phyloP scores from a whole-genome alignment of 2,329 filamentous ascomycete species.

The Aaosphaeria arxii region DNA sequence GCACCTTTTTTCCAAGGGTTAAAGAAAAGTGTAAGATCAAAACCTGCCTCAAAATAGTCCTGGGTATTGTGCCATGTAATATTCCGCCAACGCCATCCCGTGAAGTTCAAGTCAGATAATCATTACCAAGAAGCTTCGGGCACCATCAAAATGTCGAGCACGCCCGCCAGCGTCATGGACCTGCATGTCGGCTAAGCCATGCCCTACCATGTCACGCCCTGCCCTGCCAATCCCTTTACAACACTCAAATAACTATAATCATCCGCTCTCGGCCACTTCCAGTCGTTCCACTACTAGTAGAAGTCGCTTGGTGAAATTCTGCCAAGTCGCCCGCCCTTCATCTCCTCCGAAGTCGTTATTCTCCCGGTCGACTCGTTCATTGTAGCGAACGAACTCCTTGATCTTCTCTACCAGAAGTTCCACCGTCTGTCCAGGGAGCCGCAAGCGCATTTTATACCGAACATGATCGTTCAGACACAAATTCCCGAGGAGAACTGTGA shows the following conservation, averaged over 20 bases:
- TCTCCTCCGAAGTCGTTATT: constrained; percentile 44
- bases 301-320: constrained; percentile 53
- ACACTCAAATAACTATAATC: neutral
- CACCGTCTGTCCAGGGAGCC: constrained; percentile 49
- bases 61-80: too few species aligned
- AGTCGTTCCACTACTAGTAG: constrained; percentile 51
- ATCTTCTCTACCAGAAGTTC: constrained; percentile 54
- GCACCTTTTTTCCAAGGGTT: too few species aligned
- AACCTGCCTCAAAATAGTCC: too few species aligned
- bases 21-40: too few species aligned
- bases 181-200: constrained; percentile 1
- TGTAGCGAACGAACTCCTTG: constrained; percentile 60
- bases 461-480: constrained; percentile 60
- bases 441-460: constrained; percentile 39
- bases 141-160: too few species aligned
- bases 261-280: constrained; percentile 15
- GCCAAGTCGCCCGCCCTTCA: constrained; percentile 45
- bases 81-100: too few species aligned
- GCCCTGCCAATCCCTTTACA: constrained; percentile 3
- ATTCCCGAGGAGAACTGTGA: constrained; percentile 80
- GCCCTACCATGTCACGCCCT: neutral
- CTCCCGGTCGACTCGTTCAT: constrained; percentile 54
- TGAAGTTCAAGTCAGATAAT: too few species aligned
- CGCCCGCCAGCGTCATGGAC: too few species aligned
- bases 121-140: too few species aligned